Evolutionary conservation across 2,329 filamentous ascomycete species (phyloP).

Genomic region (Rugonectria rugulosa): DNA sequence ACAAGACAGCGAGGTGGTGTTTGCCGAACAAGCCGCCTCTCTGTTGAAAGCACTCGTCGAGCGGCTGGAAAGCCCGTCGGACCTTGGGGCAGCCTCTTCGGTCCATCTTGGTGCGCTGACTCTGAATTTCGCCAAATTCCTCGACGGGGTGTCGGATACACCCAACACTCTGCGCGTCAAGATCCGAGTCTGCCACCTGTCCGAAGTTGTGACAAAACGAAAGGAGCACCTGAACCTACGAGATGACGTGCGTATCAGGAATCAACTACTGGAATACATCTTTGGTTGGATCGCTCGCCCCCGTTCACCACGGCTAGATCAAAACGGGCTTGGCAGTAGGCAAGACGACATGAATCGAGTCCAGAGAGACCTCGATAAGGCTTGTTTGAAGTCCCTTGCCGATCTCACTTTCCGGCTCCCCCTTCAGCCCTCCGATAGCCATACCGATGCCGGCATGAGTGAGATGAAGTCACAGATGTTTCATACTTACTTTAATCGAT

Average conservation of each 20-base stretch:
- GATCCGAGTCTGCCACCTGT: constrained; percentile 73
- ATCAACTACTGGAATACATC: constrained; percentile 72
- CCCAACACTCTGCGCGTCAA: constrained; percentile 67
- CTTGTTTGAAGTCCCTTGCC: constrained; percentile 70
- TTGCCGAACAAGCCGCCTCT: constrained; percentile 72
- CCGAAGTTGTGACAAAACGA: constrained; percentile 69
- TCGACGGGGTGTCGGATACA: constrained; percentile 65
- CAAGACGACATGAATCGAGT: constrained; percentile 65
- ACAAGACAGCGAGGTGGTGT: constrained; percentile 68
- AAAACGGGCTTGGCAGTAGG: constrained; percentile 50
- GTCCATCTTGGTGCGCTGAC: constrained; percentile 70
- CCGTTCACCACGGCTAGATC: constrained; percentile 57
- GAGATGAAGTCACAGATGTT: constrained; percentile 77
- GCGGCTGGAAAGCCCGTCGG: constrained; percentile 67
- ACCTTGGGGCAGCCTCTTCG: constrained; percentile 67
- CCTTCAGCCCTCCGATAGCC: constrained; percentile 70
- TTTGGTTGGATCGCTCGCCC: constrained; percentile 74
- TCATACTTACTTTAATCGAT: constrained; percentile 74
- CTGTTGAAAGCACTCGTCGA: constrained; percentile 70
- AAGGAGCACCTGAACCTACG: constrained; percentile 74
- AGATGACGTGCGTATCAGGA: constrained; percentile 73
- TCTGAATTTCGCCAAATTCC: constrained; percentile 71
- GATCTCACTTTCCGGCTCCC: constrained; percentile 72
- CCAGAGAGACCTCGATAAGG: constrained; percentile 71
- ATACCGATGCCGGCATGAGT: constrained; percentile 71